phyloP scores from a whole-genome alignment of 495 filamentous ascomycete genomes.

The Hyaloscypha finlandica region DNA sequence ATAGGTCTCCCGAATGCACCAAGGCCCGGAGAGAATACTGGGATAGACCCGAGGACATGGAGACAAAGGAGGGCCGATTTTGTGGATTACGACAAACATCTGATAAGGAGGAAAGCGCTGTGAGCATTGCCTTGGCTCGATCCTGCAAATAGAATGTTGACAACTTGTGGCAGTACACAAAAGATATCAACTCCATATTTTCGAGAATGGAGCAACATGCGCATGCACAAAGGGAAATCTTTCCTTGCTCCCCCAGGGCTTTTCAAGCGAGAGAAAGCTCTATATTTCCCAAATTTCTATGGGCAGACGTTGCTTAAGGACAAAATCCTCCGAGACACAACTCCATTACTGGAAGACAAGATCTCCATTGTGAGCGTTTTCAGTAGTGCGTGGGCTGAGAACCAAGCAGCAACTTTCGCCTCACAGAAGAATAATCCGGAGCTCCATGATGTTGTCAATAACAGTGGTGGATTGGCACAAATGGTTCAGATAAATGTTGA shows the following conservation, averaged over 20 bases:
- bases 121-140: constrained; percentile 40
- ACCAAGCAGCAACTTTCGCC: constrained; percentile 73
- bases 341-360: constrained; percentile 65
- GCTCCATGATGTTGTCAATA: constrained; percentile 54
- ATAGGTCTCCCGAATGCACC: constrained; percentile 80
- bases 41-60: constrained; percentile 66
- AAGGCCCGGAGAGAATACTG: constrained; percentile 73
- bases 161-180: constrained; percentile 41
- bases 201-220: constrained; percentile 85
- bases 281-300: constrained; percentile 91
- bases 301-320: constrained; percentile 68
- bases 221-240: constrained; percentile 81
- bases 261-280: constrained; percentile 72
- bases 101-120: constrained; percentile 71
- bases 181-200: constrained; percentile 83
- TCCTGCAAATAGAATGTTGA: neutral
- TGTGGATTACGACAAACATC: constrained; percentile 80
- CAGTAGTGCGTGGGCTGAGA: constrained; percentile 80
- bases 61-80: constrained; percentile 77
- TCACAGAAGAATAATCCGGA: constrained; percentile 63
- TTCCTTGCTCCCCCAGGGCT: constrained; percentile 76
- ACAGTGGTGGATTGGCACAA: constrained; percentile 58
- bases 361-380: constrained; percentile 80
- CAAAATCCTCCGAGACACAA: constrained; percentile 60
- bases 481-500: constrained; percentile 85